A percentile compares a stretch with the other conserved stretches of the same genome.
These are phyloP conservation scores for Lolium perenne DNA, from an alignment of 176 grass and related monocot species.

Conservation along the genomic window DNA sequence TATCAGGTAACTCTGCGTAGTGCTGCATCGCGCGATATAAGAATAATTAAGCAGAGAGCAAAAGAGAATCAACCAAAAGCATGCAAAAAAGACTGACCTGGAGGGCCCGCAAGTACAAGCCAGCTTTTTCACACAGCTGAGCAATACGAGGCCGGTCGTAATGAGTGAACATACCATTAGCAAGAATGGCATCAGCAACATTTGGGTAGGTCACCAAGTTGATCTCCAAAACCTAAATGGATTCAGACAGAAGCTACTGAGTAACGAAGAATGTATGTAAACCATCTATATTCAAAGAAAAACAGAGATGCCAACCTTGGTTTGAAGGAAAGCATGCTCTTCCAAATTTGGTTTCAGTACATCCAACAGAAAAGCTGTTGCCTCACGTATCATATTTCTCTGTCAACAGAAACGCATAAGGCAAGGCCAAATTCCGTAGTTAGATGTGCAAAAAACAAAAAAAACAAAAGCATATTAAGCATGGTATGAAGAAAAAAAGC, in stretches of 20 bases:
- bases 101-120: constrained; percentile 90
- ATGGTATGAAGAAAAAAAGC: constrained; percentile 16
- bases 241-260: constrained; percentile 34
- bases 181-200: constrained; percentile 98
- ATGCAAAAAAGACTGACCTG: constrained; percentile 53
- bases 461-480: constrained; percentile 38
- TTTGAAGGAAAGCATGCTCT: constrained; percentile 95
- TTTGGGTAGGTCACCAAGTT: constrained; percentile 97
- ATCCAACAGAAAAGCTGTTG: constrained; percentile 94
- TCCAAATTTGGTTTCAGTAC: constrained; percentile 94
- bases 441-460: constrained; percentile 1
- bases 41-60: constrained; percentile 19
- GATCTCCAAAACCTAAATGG: constrained; percentile 89
- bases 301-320: constrained; percentile 61
- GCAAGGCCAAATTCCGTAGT: constrained; percentile 23
- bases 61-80: constrained; percentile 17
- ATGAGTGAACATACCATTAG: constrained; percentile 98
- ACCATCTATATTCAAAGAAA: neutral
- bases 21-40: constrained; percentile 63
- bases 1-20: constrained; percentile 91
- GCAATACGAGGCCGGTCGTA: constrained; percentile 96
- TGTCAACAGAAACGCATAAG: constrained; percentile 35
- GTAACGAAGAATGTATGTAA: neutral
- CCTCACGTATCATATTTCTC: constrained; percentile 93
- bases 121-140: constrained; percentile 95